These are phyloP conservation scores for Rhododendron ferrugineum DNA, from an alignment of 148 eudicot species.

Conservation along the genomic window DNA sequence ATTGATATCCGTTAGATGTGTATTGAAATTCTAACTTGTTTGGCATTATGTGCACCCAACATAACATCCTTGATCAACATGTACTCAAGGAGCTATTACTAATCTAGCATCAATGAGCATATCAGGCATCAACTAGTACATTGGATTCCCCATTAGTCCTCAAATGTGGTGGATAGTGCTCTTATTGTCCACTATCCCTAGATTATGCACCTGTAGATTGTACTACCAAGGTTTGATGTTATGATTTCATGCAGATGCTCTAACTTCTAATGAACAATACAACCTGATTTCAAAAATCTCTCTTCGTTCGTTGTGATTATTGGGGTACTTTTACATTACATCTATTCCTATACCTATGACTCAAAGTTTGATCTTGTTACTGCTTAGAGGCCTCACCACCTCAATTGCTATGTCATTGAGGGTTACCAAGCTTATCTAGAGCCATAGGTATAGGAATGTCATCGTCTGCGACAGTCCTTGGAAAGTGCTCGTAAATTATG, in stretches of 20 bases:
- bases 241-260: neutral
- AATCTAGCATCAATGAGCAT: neutral
- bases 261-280: neutral
- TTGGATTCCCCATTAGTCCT: neutral
- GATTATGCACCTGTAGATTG: neutral
- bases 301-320: neutral
- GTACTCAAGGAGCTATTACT: neutral
- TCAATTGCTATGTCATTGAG: neutral
- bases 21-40: neutral
- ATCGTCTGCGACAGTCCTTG: neutral
- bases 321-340: neutral
- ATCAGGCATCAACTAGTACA: neutral
- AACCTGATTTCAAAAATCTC: neutral
- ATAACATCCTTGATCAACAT: neutral
- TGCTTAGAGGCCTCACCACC: neutral
- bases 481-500: neutral
- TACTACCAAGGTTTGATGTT: neutral
- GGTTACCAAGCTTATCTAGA: neutral
- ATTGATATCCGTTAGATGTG: neutral
- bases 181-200: neutral
- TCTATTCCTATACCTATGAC: too few species aligned
- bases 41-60: too few species aligned
- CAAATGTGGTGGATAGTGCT: neutral
- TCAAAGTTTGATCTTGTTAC: neutral
- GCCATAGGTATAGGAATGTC: neutral